Base-by-base conservation (phyloP, 2,329 filamentous ascomycete genomes). In the Neodidymelliopsis sp. region DNA sequence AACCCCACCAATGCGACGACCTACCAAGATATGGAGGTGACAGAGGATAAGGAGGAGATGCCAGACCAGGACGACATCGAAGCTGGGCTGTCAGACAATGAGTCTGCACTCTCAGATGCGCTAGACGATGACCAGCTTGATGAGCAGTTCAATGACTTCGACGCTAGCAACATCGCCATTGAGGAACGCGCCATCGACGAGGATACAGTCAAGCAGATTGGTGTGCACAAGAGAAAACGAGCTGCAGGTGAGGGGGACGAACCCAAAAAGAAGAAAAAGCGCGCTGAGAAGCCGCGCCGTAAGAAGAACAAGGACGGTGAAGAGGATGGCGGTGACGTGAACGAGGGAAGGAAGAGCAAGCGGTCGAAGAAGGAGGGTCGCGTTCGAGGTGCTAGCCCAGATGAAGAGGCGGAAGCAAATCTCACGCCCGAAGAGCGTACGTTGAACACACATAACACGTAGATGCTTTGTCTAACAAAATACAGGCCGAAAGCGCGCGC, bases 351-450 rank as follows among this genome's bases (percentile, higher is more conserved):
- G 66, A 77, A 81, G 59, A 73, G 74, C 49, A 83, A 79, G 67
- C 73, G 72, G 42, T 80, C 79, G 52, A 71, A 66, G 44, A 74
- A 72, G 40, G 69, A 64, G 46, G 72, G 69, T 49, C 67, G 65
- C 57, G 60, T 65, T 39, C 66, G 72, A 45, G 71, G 65, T 37
- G 59, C 61, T 12, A 73, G 56, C 24, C 72, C 71, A 31, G 83
- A 86, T 50, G 82, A 85, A 4, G 85, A 90, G 55, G 82, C 89
- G 58, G 90, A 96, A 53, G 89, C 91, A 64, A 81, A 87, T 54
- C 75, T 97, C 62, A 88, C 89, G 15, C 90, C 91, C 0, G 91
- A 94, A 73, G 90, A 96, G 76, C 83, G 90, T 84, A 74, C 69
- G 83, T 81, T 23, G 6, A 29, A 19, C 11, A 9, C 34, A 6